Evolutionary conservation across 495 filamentous ascomycete species (phyloP).

Genomic region (Trichoderma orchidacearum): DNA sequence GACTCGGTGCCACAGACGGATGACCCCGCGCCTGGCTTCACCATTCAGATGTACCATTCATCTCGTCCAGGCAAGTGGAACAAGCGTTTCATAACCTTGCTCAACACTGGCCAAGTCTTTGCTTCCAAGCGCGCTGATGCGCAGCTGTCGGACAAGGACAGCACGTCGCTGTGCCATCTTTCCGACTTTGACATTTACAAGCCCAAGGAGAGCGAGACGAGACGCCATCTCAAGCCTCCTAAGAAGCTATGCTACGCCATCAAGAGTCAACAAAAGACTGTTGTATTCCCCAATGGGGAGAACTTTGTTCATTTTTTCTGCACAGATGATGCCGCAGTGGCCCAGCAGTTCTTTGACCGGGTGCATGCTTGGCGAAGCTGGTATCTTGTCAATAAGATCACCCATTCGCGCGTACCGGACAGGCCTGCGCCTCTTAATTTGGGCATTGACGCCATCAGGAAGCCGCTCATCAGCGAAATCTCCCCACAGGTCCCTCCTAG

Average conservation of each 20-base stretch:
- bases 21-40: constrained; percentile 39
- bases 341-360: constrained; percentile 50
- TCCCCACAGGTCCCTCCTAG: not conserved
- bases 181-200: constrained; percentile 90
- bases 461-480: not conserved
- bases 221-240: constrained; percentile 54
- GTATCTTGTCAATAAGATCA: constrained; percentile 57
- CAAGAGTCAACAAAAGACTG: constrained; percentile 86
- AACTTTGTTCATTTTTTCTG: constrained; percentile 90
- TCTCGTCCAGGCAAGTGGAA: constrained; percentile 72
- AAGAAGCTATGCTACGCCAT: constrained; percentile 76
- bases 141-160: constrained; percentile 43
- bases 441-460: not conserved
- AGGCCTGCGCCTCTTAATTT: not conserved
- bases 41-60: constrained; percentile 65
- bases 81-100: constrained; percentile 67
- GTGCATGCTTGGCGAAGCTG: constrained; percentile 78
- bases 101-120: constrained; percentile 59
- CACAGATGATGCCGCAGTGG: constrained; percentile 54
- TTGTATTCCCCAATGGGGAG: constrained; percentile 65
- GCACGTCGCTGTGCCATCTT: constrained; percentile 62
- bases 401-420: not conserved
- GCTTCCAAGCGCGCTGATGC: constrained; percentile 53
- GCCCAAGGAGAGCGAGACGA: constrained; percentile 47
- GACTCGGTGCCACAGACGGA: constrained; percentile 39